Percentiles rank a stretch among this genome's conserved stretches.
phyloP scores from a whole-genome alignment of 2,329 filamentous ascomycete genomes.

The Colletotrichum incanum region DNA sequence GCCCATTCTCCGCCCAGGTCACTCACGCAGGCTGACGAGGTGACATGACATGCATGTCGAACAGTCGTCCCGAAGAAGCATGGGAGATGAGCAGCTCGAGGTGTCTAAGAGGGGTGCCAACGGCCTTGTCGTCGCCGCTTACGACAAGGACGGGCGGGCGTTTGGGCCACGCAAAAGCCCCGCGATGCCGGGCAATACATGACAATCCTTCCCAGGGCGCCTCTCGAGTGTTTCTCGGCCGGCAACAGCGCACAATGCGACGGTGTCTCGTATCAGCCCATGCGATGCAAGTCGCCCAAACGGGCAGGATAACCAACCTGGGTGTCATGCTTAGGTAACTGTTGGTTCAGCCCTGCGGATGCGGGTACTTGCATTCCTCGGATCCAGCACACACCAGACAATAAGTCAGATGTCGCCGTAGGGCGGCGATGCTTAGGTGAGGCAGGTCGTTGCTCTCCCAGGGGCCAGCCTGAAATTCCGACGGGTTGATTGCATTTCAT shows the following conservation, averaged over 20 bases:
- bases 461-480: not conserved
- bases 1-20: not conserved
- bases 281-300: constrained; percentile 31
- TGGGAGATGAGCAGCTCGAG: not conserved
- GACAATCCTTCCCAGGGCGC: not conserved
- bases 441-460: not conserved
- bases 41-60: not conserved
- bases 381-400: not conserved
- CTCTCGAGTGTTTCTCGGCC: not conserved
- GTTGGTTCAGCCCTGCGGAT: constrained; percentile 35
- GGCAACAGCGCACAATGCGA: not conserved
- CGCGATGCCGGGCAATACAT: constrained; percentile 8
- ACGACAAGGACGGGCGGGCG: not conserved
- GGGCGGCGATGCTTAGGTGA: not conserved
- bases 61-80: not conserved
- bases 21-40: not conserved
- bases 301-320: constrained; percentile 7
- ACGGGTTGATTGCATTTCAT: not conserved
- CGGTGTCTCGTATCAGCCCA: constrained; percentile 33
- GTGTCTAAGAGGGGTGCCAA: not conserved
- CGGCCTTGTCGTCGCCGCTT: not conserved
- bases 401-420: not conserved
- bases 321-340: not conserved
- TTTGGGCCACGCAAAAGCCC: constrained; percentile 5
- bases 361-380: constrained; percentile 2